Base-by-base conservation (phyloP, 2,329 filamentous ascomycete genomes). In the Phialocephala subalpina region DNA sequence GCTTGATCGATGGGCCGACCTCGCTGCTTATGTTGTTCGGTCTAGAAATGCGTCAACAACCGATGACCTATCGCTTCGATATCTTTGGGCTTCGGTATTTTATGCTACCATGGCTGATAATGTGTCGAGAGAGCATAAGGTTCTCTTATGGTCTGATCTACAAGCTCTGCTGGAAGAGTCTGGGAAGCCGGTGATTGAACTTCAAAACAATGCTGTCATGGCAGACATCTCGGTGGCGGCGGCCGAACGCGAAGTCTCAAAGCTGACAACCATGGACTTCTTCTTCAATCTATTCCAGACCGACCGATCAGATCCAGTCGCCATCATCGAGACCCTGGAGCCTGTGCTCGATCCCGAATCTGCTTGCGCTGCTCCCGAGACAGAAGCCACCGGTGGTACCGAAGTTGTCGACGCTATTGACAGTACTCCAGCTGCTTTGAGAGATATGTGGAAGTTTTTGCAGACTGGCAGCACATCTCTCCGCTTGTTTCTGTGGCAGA, bases 231-330 rank as follows among this genome's bases (percentile, higher is more conserved):
- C 95, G 0, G 80, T 88, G 1, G 85, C 86, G n/a, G 92, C 93
- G 0, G 90, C 96, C 8, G 94, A 98, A 69, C 90, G 93, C 62
- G 95, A 99, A 76, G 91, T 97, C 29, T 95, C 93, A 14, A 94
- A 94, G 73, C 84, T 98, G 38, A 97, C 93, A 16, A 98, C 95
- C 0, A 96, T 97, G 87, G 95, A 97, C 75, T 98, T 98, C 77
- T 98, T 99, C 78, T 84, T 94, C 59, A 92, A 90, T 42, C 87
- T 99, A 0, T 98, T 98, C 76, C 91, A 92, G 66, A 90, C 94
- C 42, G 91, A 96, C 64, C 87, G 90, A 65, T 89, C 90, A 56
- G 90, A 97, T 71, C 92, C 95, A 0, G 86, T 95, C 14, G 86
- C 90, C 5, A 88, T 97, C 22, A 97, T 99, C 65, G 94, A 97